Evolutionary conservation across 495 filamentous ascomycete genomes (phyloP).

Genomic region (Daldinia vernicosa): DNA sequence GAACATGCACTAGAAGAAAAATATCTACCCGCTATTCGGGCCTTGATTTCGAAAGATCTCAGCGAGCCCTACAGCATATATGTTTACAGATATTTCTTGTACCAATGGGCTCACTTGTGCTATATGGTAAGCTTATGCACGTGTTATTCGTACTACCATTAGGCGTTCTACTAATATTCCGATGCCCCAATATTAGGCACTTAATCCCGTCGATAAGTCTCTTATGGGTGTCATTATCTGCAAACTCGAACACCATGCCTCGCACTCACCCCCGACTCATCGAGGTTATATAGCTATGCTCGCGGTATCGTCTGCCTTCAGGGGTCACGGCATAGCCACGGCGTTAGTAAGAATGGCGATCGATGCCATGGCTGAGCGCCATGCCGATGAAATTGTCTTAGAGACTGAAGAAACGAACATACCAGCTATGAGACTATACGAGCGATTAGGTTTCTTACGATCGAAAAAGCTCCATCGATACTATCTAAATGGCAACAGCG

Average conservation of each 20-base stretch:
- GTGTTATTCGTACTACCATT: not conserved
- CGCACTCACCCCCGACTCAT: slow-evolving; percentile 73
- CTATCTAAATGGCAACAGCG: slow-evolving; percentile 95
- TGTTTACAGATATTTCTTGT: slow-evolving; percentile 98
- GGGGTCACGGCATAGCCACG: slow-evolving; percentile 91
- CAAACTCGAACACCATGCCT: slow-evolving; percentile 88
- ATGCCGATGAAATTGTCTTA: slow-evolving; percentile 94
- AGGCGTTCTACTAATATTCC: not conserved
- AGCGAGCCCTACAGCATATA: slow-evolving; percentile 99
- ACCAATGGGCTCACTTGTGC: slow-evolving; percentile 96
- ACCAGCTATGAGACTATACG: slow-evolving; percentile 92
- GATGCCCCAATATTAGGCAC: slow-evolving; percentile 59
- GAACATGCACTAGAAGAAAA: slow-evolving; percentile 76
- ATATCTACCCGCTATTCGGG: slow-evolving; percentile 87
- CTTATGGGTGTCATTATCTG: slow-evolving; percentile 91
- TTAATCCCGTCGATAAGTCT: slow-evolving; percentile 63
- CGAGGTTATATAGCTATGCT: slow-evolving; percentile 99
- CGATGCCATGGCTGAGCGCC: slow-evolving; percentile 82
- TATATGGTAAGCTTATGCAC: slow-evolving; percentile 71
- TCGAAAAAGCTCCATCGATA: slow-evolving; percentile 96
- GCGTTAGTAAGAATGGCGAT: slow-evolving; percentile 89
- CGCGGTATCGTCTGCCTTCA: slow-evolving; percentile 78
- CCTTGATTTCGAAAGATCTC: slow-evolving; percentile 94
- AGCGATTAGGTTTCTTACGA: slow-evolving; percentile 88
- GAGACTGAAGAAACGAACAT: slow-evolving; percentile 97